Evolutionary conservation across 371 early-diverging fungal species (phyloP).

Genomic region (Rhizopus sp.): DNA sequence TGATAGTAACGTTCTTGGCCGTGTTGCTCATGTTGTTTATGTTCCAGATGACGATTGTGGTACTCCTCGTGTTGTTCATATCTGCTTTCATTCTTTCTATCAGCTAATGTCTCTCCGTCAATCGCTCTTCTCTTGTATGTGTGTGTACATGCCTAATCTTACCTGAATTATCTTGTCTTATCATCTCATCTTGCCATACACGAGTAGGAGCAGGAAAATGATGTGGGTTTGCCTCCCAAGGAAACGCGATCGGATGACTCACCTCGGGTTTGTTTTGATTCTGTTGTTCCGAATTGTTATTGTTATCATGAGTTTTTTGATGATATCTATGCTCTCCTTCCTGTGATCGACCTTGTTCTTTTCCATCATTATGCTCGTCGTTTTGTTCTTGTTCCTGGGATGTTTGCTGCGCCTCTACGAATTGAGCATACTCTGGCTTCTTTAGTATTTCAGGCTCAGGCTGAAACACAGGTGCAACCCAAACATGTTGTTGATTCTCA

Average conservation of each 20-base stretch:
- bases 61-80: constrained; percentile 7
- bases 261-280: not conserved
- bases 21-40: constrained; percentile 25
- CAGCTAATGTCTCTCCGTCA: no score
- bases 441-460: constrained; percentile 26
- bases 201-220: constrained; percentile 28
- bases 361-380: constrained; percentile 1
- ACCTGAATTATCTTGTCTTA: not conserved
- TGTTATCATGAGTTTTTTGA: not conserved
- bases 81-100: not conserved
- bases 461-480: constrained; percentile 28
- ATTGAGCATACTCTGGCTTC: constrained; percentile 26
- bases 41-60: constrained; percentile 14
- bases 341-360: not conserved
- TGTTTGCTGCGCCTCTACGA: constrained; percentile 11
- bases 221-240: constrained; percentile 26
- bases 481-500: constrained; percentile 7
- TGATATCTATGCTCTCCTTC: constrained; percentile 3
- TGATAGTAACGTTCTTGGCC: constrained; percentile 7
- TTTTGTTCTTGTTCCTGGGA: not conserved
- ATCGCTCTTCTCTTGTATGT: not conserved
- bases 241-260: constrained; percentile 17
- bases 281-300: not conserved
- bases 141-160: not conserved
- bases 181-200: constrained; percentile 27